phyloP scores from a whole-genome alignment of 768 basidiomycete species.

The Lyophyllum decastes region DNA sequence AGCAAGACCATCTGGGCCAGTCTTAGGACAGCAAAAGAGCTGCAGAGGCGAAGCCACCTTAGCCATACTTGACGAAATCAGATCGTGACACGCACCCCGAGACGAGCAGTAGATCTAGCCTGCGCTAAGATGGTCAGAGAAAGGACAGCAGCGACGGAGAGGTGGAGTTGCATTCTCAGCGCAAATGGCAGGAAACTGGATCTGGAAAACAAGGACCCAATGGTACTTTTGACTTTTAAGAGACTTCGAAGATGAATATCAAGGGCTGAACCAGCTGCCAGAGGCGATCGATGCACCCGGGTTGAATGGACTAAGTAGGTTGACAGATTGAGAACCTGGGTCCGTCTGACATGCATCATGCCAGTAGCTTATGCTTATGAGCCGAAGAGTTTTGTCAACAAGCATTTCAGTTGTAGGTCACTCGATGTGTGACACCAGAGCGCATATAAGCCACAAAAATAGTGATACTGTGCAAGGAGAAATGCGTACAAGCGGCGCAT shows the following conservation, averaged over 20 bases:
- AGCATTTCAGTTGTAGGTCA: not conserved
- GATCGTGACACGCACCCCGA: not conserved
- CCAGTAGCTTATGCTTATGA: not conserved
- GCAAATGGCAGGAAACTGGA: not conserved
- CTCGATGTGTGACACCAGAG: too few relatives aligned
- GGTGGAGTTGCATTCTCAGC: constrained; percentile 1
- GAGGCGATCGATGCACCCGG: not conserved
- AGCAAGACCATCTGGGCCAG: not conserved
- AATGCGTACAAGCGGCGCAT: too few relatives aligned
- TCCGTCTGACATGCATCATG: not conserved
- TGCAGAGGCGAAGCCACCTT: not conserved
- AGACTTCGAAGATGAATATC: constrained; percentile 1
- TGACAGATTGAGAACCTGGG: constrained; percentile 1
- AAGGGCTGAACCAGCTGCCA: not conserved
- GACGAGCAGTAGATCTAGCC: not conserved
- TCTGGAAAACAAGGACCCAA: not conserved
- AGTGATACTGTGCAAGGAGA: too few relatives aligned
- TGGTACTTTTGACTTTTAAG: not conserved
- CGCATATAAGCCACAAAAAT: too few relatives aligned
- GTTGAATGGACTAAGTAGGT: not conserved
- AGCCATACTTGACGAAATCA: not conserved
- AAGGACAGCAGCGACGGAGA: not conserved
- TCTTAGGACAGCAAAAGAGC: constrained; percentile 5
- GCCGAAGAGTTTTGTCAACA: not conserved
- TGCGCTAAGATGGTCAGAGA: not conserved